phyloP scores from a whole-genome alignment of 768 basidiomycete genomes.

The Trametopsis cervina region DNA sequence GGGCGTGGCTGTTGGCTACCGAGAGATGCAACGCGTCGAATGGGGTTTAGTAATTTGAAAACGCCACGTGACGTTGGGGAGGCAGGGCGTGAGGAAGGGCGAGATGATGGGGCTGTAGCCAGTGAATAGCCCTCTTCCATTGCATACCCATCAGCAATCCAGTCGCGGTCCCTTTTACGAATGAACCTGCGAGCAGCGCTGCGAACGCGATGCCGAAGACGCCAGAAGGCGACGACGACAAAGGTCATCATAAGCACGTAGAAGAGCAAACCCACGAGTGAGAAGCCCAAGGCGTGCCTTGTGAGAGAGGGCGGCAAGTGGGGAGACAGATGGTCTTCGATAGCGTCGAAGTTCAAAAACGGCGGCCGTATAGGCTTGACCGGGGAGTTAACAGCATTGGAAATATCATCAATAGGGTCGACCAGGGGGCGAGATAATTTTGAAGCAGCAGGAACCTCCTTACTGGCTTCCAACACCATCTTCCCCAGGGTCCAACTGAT shows the following conservation, averaged over 20 bases:
- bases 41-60: conserved; percentile 22
- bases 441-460: conserved; percentile 54
- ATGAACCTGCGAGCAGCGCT: conserved; percentile 32
- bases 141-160: conserved; percentile 19
- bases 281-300: conserved; percentile 64
- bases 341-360: conserved; percentile 47
- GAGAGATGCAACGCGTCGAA: conserved; percentile 16
- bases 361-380: conserved; percentile 61
- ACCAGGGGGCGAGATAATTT: conserved; percentile 49
- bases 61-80: conserved; percentile 39
- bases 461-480: conserved; percentile 97
- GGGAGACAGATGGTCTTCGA: conserved; percentile 60
- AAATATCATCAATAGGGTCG: conserved; percentile 66
- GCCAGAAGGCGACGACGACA: conserved; percentile 39
- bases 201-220: conserved; percentile 52
- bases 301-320: conserved; percentile 60
- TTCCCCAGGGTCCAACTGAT: conserved; percentile 98
- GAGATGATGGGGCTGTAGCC: conserved; percentile 17
- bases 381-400: conserved; percentile 42
- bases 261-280: conserved; percentile 55
- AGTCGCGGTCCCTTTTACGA: conserved; percentile 22
- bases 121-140: conserved; percentile 27
- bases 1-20: conserved; percentile 12
- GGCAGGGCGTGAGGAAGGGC: conserved; percentile 37
- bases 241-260: conserved; percentile 40